Conservation (phyloP, 2,329 filamentous ascomycete species). For the Plenodomus lindquistii region DNA sequence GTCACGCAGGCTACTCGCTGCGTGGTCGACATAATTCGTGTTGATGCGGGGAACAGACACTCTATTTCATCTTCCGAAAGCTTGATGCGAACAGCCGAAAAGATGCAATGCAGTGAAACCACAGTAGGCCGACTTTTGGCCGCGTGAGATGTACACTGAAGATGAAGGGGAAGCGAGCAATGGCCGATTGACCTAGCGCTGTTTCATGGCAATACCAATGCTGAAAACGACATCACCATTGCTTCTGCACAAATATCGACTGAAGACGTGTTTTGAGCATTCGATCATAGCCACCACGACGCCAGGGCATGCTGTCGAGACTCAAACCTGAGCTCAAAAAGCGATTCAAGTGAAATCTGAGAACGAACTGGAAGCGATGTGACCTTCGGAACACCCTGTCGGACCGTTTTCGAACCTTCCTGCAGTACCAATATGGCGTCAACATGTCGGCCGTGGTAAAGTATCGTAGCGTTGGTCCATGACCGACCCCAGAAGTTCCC, state of each 20-base stretch:
- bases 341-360: too few relatives aligned
- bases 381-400: not conserved
- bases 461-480: not conserved
- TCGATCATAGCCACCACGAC: not conserved
- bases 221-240: not conserved
- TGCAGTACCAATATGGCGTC: not conserved
- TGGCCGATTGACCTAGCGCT: not conserved
- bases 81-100: conserved; percentile 2
- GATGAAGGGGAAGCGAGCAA: not conserved
- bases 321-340: not conserved
- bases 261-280: not conserved
- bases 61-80: conserved; percentile 5
- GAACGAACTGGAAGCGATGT: not conserved
- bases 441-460: not conserved
- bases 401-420: not conserved
- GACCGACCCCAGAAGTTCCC: not conserved
- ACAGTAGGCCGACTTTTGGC: not conserved
- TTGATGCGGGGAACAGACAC: conserved; percentile 11
- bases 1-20: not conserved
- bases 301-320: not conserved
- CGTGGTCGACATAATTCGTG: not conserved
- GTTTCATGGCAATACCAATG: not conserved
- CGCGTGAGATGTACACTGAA: not conserved
- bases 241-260: not conserved
- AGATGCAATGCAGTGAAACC: not conserved